A percentile compares a stretch with the other conserved stretches of the same genome.
These are phyloP conservation scores for Dictyostelium purpureum DNA, from an alignment of 78 protist genomes.

Conservation along the genomic window DNA sequence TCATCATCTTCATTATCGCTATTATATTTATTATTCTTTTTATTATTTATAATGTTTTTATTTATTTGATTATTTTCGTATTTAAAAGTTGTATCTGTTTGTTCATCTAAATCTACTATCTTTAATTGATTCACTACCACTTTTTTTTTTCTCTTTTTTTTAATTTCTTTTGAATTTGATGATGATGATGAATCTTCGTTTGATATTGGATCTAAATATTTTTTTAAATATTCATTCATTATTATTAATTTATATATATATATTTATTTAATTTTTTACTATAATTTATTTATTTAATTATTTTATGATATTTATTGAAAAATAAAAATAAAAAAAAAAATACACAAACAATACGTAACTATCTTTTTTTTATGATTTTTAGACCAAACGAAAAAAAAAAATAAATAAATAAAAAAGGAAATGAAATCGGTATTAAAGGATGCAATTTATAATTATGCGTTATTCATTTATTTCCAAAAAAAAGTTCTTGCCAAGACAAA, in stretches of 20 bases:
- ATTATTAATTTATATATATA: background rate
- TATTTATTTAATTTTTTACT: background rate
- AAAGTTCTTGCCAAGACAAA: no score
- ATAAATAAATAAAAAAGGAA: no score
- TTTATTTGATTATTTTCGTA: background rate
- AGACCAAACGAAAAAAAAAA: background rate
- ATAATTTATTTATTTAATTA: background rate
- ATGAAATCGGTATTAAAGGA: background rate
- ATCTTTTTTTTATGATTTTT: background rate
- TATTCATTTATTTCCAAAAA: no score
- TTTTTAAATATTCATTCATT: conserved; percentile 41
- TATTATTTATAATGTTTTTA: background rate
- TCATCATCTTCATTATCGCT: background rate
- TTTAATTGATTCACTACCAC: background rate
- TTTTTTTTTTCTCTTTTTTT: conserved; percentile 29
- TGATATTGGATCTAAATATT: background rate
- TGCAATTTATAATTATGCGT: background rate
- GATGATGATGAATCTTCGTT: background rate
- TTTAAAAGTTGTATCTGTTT: background rate
- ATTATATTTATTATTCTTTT: background rate
- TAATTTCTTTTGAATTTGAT: background rate
- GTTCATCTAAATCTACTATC: conserved; percentile 18
- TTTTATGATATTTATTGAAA: background rate
- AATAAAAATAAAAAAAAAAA: background rate
- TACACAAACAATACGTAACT: background rate